These are phyloP conservation scores for Volvox africanus DNA, from an alignment of 139 green algal genomes.

Conservation along the genomic window DNA sequence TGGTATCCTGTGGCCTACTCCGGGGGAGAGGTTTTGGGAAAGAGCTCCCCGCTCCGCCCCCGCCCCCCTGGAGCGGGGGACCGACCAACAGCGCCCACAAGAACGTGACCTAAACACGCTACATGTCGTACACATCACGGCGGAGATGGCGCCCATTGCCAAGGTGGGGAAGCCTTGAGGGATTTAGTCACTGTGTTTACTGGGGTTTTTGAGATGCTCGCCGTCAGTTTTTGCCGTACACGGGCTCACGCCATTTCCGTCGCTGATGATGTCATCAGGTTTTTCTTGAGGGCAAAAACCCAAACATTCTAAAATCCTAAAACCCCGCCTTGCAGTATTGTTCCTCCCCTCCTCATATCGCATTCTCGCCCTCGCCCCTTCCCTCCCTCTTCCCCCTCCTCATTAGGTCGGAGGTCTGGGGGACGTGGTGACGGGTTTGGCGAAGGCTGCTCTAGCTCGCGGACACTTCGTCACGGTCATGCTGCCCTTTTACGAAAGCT, in stretches of 20 bases:
- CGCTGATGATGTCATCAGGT: too few species aligned
- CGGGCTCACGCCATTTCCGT: too few species aligned
- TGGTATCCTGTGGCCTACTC: conserved; percentile 60
- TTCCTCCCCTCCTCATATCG: neutral
- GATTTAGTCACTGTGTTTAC: too few species aligned
- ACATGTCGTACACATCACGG: conserved; percentile 92
- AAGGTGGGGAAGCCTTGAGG: conserved; percentile 76
- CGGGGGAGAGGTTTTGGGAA: conserved; percentile 64
- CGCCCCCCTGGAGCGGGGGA: conserved; percentile 44
- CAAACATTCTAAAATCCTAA: too few species aligned
- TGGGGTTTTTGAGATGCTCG: too few species aligned
- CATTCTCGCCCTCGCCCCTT: neutral
- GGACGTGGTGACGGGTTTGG: conserved; percentile 93
- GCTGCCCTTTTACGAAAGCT: conserved; percentile 93
- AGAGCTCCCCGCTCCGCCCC: conserved; percentile 42
- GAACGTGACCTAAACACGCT: conserved; percentile 63
- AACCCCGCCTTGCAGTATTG: neutral
- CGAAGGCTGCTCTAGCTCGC: conserved; percentile 71
- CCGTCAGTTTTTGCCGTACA: too few species aligned
- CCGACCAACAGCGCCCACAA: neutral
- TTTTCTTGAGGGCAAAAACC: too few species aligned
- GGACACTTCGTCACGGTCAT: conserved; percentile 86
- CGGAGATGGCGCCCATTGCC: conserved; percentile 94
- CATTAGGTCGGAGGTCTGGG: conserved; percentile 90
- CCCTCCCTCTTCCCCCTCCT: neutral